phyloP scores from a whole-genome alignment of 495 filamentous ascomycete species.

The Talaromyces ruber region DNA sequence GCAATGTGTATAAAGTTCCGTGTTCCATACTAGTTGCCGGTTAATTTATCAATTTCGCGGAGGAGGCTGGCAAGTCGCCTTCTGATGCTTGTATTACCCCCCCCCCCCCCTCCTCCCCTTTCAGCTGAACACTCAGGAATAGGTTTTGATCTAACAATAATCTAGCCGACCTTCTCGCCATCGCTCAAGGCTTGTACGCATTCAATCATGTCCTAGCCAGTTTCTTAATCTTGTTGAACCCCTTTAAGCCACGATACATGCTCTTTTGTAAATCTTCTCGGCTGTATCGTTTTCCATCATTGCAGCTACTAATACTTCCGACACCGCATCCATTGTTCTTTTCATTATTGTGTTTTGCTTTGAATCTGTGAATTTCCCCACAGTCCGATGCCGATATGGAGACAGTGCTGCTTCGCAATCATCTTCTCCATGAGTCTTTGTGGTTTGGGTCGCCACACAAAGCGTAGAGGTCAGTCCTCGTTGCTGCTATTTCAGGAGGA shows the following conservation, averaged over 20 bases:
- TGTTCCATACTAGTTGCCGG: conserved; percentile 24
- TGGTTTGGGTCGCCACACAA: conserved; percentile 62
- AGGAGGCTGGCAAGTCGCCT: conserved; percentile 17
- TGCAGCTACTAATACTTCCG: conserved; percentile 43
- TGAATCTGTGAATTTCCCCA: conserved; percentile 45
- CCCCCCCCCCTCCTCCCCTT: not conserved
- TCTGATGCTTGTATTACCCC: not conserved
- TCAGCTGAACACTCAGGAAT: not conserved
- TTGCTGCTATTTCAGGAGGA: conserved; percentile 57
- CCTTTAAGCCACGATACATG: conserved; percentile 41
- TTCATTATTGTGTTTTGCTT: conserved; percentile 60
- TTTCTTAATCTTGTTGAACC: conserved; percentile 34
- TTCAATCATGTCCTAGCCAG: conserved; percentile 54
- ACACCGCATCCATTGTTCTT: conserved; percentile 46
- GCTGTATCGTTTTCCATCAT: conserved; percentile 50
- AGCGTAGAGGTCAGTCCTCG: conserved; percentile 60
- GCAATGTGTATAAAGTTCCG: too few species aligned
- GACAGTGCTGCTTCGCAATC: conserved; percentile 58
- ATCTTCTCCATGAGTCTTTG: conserved; percentile 62
- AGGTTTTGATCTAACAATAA: not conserved
- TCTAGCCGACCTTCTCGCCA: conserved; percentile 47
- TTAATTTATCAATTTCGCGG: conserved; percentile 44
- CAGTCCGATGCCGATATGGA: too few species aligned
- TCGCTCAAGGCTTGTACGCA: conserved; percentile 59
- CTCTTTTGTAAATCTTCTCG: conserved; percentile 38